Evolutionary conservation across 495 filamentous ascomycete genomes (phyloP).

Genomic region (Chaetomium fimeti): DNA sequence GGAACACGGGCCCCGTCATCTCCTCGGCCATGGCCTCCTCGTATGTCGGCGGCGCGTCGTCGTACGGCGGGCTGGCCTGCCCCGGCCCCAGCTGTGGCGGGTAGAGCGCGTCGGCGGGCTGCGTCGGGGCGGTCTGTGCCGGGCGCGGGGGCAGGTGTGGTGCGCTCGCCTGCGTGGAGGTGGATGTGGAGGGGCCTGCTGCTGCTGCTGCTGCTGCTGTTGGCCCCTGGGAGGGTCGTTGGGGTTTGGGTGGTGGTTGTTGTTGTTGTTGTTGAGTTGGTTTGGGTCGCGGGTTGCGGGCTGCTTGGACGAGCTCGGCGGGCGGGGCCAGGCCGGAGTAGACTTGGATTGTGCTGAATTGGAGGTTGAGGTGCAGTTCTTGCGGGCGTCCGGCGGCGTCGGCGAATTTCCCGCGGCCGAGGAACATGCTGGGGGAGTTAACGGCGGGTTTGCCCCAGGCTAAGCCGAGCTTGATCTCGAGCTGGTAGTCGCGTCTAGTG

Average conservation of each 20-base stretch:
- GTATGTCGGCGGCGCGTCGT: constrained; percentile 75
- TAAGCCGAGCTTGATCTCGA: constrained; percentile 78
- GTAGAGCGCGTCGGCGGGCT: constrained; percentile 42
- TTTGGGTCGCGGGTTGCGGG: constrained; percentile 34
- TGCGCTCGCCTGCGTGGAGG: constrained; percentile 13
- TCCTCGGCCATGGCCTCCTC: constrained; percentile 87
- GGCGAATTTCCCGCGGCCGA: constrained; percentile 18
- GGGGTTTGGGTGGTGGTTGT: constrained; percentile 14
- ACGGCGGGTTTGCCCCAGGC: constrained; percentile 46
- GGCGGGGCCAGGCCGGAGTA: constrained; percentile 92
- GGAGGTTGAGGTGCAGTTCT: constrained; percentile 68
- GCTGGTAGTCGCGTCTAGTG: constrained; percentile 64
- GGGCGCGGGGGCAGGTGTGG: constrained; percentile 29
- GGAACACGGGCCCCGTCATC: constrained; percentile 50
- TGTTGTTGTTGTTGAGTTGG: constrained; percentile 23
- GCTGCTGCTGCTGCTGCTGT: too few relatives aligned
- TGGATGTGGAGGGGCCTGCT: neutral
- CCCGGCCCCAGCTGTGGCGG: constrained; percentile 47
- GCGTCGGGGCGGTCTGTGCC: constrained; percentile 14
- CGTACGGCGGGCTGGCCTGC: constrained; percentile 47
- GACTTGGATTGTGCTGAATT: constrained; percentile 69
- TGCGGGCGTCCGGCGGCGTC: constrained; percentile 54
- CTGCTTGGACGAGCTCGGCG: constrained; percentile 66
- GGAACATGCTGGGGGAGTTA: constrained; percentile 8
- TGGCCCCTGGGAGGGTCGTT: too few relatives aligned